Base-by-base conservation (phyloP, 2,329 filamentous ascomycete genomes). In the Corniculantispora saksenae region DNA sequence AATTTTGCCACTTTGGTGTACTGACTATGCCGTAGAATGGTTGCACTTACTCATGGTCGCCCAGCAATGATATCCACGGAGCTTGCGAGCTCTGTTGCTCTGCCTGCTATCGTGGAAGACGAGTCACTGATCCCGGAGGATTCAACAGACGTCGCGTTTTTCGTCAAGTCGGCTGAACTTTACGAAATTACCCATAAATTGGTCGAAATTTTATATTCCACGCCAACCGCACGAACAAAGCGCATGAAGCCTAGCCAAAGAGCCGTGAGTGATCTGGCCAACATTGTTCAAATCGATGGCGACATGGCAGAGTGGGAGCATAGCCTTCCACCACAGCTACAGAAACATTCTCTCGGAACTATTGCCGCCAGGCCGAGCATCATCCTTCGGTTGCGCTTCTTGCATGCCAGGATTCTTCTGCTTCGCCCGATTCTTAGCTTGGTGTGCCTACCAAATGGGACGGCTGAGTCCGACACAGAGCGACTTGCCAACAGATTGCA, bases 131-230 rank as follows among this genome's bases (percentile, higher is more conserved):
- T 67, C 29, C 47, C 56, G 7, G 43, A 45, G 29, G 8, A 59
- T 25, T n/a, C 35, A 27, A 62, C 65, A 1, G 69, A 72, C 7
- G 69, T 68, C 3, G 67, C 73, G 9, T 78, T 78, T 63, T 77
- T 78, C 29, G 72, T 76, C 8, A 73, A 76, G 47, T 76, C 76
- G 1, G 70, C 78, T 4, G 72, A 75, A 40, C 67, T 79, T 0
- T 78, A 78, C n/a, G 77, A 79, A 40, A 76, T 79, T 17, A 77
- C 75, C 7, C 73, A 78, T 12, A 70, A 71, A 12, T 72, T 71
- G 0, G 74, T 76, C 45, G 65, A 71, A 5, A 71, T 69, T 0
- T 70, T 77, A 2, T 77, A 77, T 29, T 72, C 70, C 17, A 64
- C 68, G 13, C 58, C 35, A 15, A 61, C 62, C 19, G 35, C 51